A percentile compares a stretch with the other conserved stretches of the same genome.
phyloP scores from a whole-genome alignment of 2,329 filamentous ascomycete genomes.

The Xylariaceae sp. region DNA sequence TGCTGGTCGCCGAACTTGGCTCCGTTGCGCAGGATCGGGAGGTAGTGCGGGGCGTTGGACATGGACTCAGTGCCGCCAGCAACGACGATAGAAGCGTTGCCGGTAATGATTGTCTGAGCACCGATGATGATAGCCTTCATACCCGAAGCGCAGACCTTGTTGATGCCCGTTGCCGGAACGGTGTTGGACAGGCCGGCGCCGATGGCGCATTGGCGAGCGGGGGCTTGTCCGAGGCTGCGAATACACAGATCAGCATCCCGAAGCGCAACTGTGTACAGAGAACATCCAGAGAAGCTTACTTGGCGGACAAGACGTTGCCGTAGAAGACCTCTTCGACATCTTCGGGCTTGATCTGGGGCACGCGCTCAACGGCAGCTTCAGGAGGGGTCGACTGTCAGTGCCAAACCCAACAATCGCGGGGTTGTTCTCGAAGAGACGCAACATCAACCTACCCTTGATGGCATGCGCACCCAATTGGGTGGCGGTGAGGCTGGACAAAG shows the following conservation, averaged over 20 bases:
- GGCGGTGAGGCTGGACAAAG: slow-evolving; percentile 82
- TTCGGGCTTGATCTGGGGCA: slow-evolving; percentile 79
- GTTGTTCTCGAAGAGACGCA: not conserved
- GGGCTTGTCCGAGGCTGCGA: slow-evolving; percentile 85
- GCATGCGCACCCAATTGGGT: slow-evolving; percentile 84
- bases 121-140: slow-evolving; percentile 93
- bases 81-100: slow-evolving; percentile 88
- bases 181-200: slow-evolving; percentile 78
- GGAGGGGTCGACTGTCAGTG: slow-evolving; percentile 12
- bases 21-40: slow-evolving; percentile 79
- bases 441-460: slow-evolving; percentile 72
- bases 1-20: slow-evolving; percentile 92
- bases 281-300: slow-evolving; percentile 53
- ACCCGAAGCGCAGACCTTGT: slow-evolving; percentile 97
- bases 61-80: slow-evolving; percentile 97
- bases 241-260: slow-evolving; percentile 13
- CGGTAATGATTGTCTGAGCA: slow-evolving; percentile 95
- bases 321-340: slow-evolving; percentile 97
- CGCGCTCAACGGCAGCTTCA: slow-evolving; percentile 75
- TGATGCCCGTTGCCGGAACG: slow-evolving; percentile 86
- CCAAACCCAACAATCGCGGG: not conserved
- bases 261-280: slow-evolving; percentile 9
- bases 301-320: slow-evolving; percentile 95
- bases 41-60: slow-evolving; percentile 97
- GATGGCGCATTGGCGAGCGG: slow-evolving; percentile 90